Percentiles rank a stretch among this genome's conserved stretches.
Evolutionary conservation across 257 asterid species (phyloP).

Genomic region (Forsythia viridissima): DNA sequence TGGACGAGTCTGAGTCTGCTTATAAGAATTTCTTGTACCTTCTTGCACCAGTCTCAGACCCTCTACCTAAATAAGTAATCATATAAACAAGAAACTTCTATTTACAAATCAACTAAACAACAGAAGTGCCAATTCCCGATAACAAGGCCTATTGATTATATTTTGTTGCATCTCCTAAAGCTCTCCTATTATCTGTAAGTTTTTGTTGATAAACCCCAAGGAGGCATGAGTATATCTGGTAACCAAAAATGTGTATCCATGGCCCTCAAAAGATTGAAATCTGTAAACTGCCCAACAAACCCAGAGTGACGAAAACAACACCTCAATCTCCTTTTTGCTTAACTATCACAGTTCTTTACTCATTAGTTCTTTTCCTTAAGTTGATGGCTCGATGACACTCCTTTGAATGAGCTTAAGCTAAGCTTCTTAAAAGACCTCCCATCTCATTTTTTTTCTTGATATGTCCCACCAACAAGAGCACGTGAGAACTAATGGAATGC

Average conservation of each 20-base stretch:
- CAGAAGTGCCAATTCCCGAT: background rate
- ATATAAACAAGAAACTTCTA: constrained; percentile 7
- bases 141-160: background rate
- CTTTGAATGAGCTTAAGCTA: background rate
- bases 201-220: background rate
- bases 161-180: constrained; percentile 14
- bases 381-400: background rate
- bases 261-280: background rate
- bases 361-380: background rate
- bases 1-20: background rate
- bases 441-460: background rate
- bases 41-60: background rate
- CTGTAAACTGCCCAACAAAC: background rate
- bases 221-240: background rate
- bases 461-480: background rate
- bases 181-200: background rate
- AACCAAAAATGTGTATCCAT: background rate
- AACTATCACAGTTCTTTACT: background rate
- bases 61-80: background rate
- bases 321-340: constrained; percentile 4
- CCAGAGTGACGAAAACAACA: background rate
- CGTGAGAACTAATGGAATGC: background rate
- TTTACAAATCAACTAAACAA: constrained; percentile 7
- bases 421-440: background rate
- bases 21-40: background rate